phyloP scores from a whole-genome alignment of 306 rosid genomes.

The Biancaea sappan region DNA sequence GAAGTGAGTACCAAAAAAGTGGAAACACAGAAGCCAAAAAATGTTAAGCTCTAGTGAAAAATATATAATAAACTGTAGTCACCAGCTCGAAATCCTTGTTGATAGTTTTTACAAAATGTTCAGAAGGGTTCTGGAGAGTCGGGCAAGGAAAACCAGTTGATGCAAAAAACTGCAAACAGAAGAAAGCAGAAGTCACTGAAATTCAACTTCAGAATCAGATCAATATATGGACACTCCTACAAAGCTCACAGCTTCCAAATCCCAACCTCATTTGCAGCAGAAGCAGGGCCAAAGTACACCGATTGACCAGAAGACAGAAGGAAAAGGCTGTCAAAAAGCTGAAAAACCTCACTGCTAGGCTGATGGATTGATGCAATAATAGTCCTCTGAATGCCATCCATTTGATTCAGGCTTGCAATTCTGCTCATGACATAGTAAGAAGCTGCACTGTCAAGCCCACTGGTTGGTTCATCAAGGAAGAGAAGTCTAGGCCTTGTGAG shows the following conservation, averaged over 20 bases:
- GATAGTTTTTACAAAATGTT: conserved; percentile 55
- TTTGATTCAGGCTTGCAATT: conserved; percentile 35
- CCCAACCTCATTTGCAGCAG: conserved; percentile 53
- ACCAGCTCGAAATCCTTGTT: conserved; percentile 62
- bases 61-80: background rate
- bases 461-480: conserved; percentile 68
- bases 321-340: conserved; percentile 51
- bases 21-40: background rate
- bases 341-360: conserved; percentile 47
- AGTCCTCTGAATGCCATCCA: conserved; percentile 39
- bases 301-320: conserved; percentile 51
- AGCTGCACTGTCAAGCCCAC: conserved; percentile 68
- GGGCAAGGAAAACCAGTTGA: conserved; percentile 63
- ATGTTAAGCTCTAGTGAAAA: background rate
- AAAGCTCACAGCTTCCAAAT: background rate
- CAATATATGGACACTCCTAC: background rate
- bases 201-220: background rate
- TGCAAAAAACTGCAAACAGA: conserved; percentile 47
- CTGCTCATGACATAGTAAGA: conserved; percentile 61
- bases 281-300: conserved; percentile 58
- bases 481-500: conserved; percentile 56
- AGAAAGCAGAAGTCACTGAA: background rate
- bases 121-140: conserved; percentile 53
- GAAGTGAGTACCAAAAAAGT: background rate
- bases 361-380: conserved; percentile 51